phyloP scores from a whole-genome alignment of 176 grass and related monocot genomes.

The Musa acuminata region DNA sequence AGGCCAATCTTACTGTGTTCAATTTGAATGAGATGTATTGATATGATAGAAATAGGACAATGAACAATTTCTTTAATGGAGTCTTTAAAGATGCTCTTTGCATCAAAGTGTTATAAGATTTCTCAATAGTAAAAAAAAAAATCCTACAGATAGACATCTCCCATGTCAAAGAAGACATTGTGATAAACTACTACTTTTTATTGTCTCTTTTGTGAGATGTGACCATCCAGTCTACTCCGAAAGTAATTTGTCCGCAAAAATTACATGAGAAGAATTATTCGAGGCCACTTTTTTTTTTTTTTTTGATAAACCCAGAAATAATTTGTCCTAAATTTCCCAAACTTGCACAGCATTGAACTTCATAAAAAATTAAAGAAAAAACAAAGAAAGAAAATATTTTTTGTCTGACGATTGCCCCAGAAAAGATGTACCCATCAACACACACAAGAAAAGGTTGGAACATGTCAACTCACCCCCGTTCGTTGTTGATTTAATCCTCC shows the following conservation, averaged over 20 bases:
- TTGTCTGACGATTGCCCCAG: not conserved
- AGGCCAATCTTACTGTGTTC: not conserved
- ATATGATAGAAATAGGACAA: not conserved
- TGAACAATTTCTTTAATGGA: not conserved
- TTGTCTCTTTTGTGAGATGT: not conserved
- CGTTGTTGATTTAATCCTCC: slow-evolving; percentile 93
- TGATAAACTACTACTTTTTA: not conserved
- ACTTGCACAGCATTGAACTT: not conserved
- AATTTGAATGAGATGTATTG: not conserved
- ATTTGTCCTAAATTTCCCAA: too few species aligned
- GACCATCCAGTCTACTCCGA: not conserved
- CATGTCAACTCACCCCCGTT: slow-evolving; percentile 67
- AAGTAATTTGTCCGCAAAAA: not conserved
- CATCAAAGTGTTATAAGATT: not conserved
- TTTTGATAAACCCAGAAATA: too few species aligned
- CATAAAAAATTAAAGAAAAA: not conserved
- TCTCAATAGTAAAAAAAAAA: not conserved
- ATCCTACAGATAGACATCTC: not conserved
- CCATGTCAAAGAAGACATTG: not conserved
- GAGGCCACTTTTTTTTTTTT: too few species aligned
- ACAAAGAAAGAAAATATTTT: not conserved
- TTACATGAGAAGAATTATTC: too few species aligned
- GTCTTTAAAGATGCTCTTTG: not conserved
- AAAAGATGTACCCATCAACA: slow-evolving; percentile 6
- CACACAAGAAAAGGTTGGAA: not conserved